Evolutionary conservation across 1,284 basidiomycete species (phyloP).

Genomic region (Pseudozyma hubeiensis): DNA sequence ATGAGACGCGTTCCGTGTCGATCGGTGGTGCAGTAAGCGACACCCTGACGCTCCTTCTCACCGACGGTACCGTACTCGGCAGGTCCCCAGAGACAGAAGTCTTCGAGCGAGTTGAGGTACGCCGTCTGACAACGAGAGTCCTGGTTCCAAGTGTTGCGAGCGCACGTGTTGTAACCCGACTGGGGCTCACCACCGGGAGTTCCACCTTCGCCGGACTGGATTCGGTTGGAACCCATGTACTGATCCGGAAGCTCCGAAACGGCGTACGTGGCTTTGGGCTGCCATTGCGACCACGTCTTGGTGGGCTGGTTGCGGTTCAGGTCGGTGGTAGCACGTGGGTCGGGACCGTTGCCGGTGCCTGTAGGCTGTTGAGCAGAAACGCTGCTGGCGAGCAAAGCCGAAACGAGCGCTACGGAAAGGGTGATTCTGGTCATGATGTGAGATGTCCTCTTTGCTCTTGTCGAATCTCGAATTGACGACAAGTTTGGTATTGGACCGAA

Average conservation of each 20-base stretch:
- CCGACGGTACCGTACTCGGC: slow-evolving; percentile 51
- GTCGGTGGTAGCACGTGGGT: slow-evolving; percentile 44
- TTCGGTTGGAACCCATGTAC: slow-evolving; percentile 58
- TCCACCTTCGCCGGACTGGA: slow-evolving; percentile 40
- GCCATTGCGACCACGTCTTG: slow-evolving; percentile 60
- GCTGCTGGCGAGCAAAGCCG: slow-evolving; percentile 16
- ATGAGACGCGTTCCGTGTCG: slow-evolving; percentile 65
- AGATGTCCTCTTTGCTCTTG: neutral
- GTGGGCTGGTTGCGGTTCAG: slow-evolving; percentile 52
- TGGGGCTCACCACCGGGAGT: slow-evolving; percentile 45
- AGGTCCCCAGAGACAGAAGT: slow-evolving; percentile 65
- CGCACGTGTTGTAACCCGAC: slow-evolving; percentile 58
- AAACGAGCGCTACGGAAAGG: slow-evolving; percentile 17
- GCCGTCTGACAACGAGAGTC: slow-evolving; percentile 62
- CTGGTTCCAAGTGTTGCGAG: slow-evolving; percentile 50
- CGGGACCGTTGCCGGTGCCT: slow-evolving; percentile 30
- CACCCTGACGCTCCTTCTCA: slow-evolving; percentile 57
- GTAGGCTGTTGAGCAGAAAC: slow-evolving; percentile 17
- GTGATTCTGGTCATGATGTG: slow-evolving; percentile 34
- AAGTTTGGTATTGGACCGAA: slow-evolving; percentile 5
- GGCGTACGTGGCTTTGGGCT: slow-evolving; percentile 59
- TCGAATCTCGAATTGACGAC: neutral
- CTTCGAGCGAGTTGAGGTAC: slow-evolving; percentile 61
- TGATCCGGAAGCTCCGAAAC: slow-evolving; percentile 51
- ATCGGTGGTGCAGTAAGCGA: slow-evolving; percentile 65